Evolutionary conservation across 1,139 yeast genomes (phyloP), one percentile per base, ranked within the genome.

Genomic region (Hemisphaericaspora xylofermentans): DNA sequence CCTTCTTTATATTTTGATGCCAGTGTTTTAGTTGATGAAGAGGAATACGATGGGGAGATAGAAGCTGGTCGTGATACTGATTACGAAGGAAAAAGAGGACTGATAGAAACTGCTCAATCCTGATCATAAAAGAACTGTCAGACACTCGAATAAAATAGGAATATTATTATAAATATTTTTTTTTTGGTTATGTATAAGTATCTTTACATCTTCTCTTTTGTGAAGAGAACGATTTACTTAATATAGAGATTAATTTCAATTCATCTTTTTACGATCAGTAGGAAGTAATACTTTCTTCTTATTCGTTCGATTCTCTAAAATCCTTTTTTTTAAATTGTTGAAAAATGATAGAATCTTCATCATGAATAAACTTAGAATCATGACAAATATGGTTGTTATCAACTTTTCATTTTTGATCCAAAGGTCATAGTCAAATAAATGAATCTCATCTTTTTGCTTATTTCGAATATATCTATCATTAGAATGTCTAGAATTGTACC

Each of bases 1-100:
- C 98, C 98, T 15, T 78, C 87, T 33, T 68, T 85, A 43, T 88
- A 85, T 61, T 91, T 91, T 58, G 96, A 84, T 64, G 94, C 93
- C 8, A 71, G 76, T 50, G 72, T 71, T 7, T 52, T 73, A 40
- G 63, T 70, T 16, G 73, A 70, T 45, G 79, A 72, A 37, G 71
- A n/a, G n/a, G n/a, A 68, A 17, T 76, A 69, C 17, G 55, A 54
- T 6, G 62, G 52, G 10, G 54, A 56, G 7, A 41, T 35, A 8
- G 45, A 39, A n/a, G 40, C 29, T 6, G 39, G 39, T 17, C 36
- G 36, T 1, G 38, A 38, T 14, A 43, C 43, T 15, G 30, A 16
- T 12, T 33, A 31, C 12, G 31, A 36, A 12, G 39, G 35, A 15
- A 30, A 18, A 21, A 36, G 39, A 18, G 25, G n/a, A 18, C 10